A percentile compares a stretch with the other conserved stretches of the same genome.
These are phyloP conservation scores for Colletotrichum echinochloae DNA, from an alignment of 2,329 filamentous ascomycete genomes.

Conservation along the genomic window DNA sequence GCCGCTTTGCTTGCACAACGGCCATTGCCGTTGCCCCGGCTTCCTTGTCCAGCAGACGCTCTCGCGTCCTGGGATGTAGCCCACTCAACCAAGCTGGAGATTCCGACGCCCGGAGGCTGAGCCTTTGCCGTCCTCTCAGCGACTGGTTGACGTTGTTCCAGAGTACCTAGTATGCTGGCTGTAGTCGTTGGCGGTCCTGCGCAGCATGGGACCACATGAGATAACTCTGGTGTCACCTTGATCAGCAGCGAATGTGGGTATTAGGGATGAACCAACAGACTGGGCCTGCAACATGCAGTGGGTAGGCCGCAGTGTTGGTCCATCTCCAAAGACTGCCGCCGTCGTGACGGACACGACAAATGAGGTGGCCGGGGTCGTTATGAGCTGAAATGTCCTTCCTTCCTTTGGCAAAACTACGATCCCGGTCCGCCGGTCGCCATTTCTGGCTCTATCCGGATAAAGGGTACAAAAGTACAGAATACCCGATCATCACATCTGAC, in stretches of 20 bases:
- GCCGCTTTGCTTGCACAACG: slow-evolving; percentile 18
- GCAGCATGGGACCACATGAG: slow-evolving; percentile 33
- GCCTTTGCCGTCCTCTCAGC: slow-evolving; percentile 10
- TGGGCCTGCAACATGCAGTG: slow-evolving; percentile 26
- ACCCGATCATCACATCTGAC: slow-evolving; percentile 4
- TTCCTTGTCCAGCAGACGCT: slow-evolving; percentile 15
- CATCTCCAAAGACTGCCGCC: slow-evolving; percentile 36
- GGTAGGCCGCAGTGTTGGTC: slow-evolving; percentile 27
- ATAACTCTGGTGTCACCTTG: slow-evolving; percentile 38
- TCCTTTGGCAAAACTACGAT: slow-evolving; percentile 9
- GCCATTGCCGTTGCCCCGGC: slow-evolving; percentile 25
- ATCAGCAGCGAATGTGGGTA: slow-evolving; percentile 35
- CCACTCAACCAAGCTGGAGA: slow-evolving; percentile 26
- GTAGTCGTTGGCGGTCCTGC: slow-evolving; percentile 22
- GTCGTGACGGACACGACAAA: slow-evolving; percentile 37
- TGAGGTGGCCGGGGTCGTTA: slow-evolving; percentile 32
- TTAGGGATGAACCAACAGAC: slow-evolving; percentile 35
- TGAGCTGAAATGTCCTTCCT: slow-evolving; percentile 26
- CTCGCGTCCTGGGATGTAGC: slow-evolving; percentile 9
- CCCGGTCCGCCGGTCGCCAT: slow-evolving; percentile 23
- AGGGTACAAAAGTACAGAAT: not conserved
- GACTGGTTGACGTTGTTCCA: slow-evolving; percentile 30
- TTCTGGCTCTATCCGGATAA: slow-evolving; percentile 1
- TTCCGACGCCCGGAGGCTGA: slow-evolving; percentile 18
- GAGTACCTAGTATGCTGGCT: not conserved